Evolutionary conservation across 1,284 basidiomycete genomes (phyloP), one percentile per base, ranked within the genome.

Genomic region (Ganoderma lingzhi): DNA sequence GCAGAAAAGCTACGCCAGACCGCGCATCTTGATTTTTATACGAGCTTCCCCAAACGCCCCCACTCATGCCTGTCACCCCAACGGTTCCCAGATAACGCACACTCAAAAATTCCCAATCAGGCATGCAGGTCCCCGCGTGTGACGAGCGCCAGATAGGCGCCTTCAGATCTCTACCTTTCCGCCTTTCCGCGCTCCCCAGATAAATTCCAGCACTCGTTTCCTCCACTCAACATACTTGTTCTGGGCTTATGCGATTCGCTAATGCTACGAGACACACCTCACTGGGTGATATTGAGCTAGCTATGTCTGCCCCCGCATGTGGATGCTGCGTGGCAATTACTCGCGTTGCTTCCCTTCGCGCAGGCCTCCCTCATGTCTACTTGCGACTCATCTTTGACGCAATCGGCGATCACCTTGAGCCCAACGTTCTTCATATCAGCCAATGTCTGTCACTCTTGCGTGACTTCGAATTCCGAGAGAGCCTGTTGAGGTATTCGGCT

Each of bases 41-140:
- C 35, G 41, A 67, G 67, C 60, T 64, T 70, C 72, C 72, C 72
- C 72, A 73, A 71, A 68, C 66, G 68, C 68, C 66, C 69, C 72
- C 68, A 66, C 37, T 35, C 6, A 14, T 58, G 53, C 51, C 32
- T 42, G 65, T 68, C 8, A 70, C 74, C 74, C 74, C 71, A 75
- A 73, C 69, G 72, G 70, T 71, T 69, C 66, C 67, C 70, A 65
- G 71, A 68, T 61, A 63, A 69, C 60, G 67, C 65, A 62, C 58
- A 44, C 63, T 65, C 66, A 65, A 73, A 70, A 73, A 68, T 23
- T 71, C 70, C 66, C 44, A 56, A 61, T 64, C 39, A n/a, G 72
- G 72, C 58, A 73, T 60, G 37, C 12, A 17, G 41, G 60, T 19
- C 59, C 61, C 53, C 55, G 41, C 39, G n/a, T 44, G 28, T 44